Evolutionary conservation across 192 early-diverging fungal species (phyloP), one percentile per base, ranked within the genome.

Genomic region (Spizellomyces punctatus): DNA sequence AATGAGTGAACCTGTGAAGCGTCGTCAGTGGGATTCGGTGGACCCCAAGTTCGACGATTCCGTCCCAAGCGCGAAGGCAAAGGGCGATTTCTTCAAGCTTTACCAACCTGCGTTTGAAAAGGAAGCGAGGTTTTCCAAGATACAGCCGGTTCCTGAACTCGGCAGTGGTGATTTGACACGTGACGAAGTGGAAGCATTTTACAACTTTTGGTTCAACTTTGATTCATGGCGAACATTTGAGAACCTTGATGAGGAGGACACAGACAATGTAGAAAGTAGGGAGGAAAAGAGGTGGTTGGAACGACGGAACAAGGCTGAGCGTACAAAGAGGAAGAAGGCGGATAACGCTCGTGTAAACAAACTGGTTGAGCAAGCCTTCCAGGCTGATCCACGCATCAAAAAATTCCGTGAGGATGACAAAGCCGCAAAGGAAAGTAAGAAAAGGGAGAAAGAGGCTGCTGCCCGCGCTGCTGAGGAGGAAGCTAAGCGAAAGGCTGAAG

Each of bases 211-310:
- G 92, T 82, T 80, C 66, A 74, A 76, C 78, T 93, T 99, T 76
- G 93, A 99, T 71, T 97, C 95, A 59, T 98, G 96, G 96, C 86
- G 98, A 72, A 91, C 95, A 44, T 99, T 99, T 71, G 98, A 99
- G 88, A 93, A 91, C 79, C 81, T 93, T 64, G 98, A 99, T 79
- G 98, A 99, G 88, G 96, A 99, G 82, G 95, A 93, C 76, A 89
- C 88, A 60, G 94, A 93, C 48, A 85, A 83, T 58, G 89, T 89
- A 22, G 93, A 94, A 69, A 95, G 86, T 84, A 93, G 98, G 75
- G 98, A 99, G 79, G 92, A 98, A 79, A 98, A 94, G 89, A 88
- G 98, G 56, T 95, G 89, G 78, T 85, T 95, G 70, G 98, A 99
- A 79, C 83, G 88, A 74, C 96, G 96, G 88, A 99, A 99, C 90